phyloP scores from a whole-genome alignment of 2,329 filamentous ascomycete species.

The Chaetomium globosum region DNA sequence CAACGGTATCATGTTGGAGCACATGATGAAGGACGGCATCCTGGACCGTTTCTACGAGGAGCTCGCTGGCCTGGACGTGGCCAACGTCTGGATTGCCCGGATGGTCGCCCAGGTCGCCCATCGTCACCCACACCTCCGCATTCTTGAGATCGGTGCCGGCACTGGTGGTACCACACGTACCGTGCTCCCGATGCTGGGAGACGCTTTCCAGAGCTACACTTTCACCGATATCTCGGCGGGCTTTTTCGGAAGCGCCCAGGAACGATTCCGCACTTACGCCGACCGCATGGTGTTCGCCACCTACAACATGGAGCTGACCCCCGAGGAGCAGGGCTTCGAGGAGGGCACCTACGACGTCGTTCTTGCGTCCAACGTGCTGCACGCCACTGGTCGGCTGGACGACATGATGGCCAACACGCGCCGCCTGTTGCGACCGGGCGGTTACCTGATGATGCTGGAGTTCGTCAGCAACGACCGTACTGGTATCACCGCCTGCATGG shows the following conservation, averaged over 20 bases:
- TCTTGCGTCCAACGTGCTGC: background rate
- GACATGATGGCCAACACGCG: background rate
- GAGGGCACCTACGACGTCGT: background rate
- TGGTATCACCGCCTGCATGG: background rate
- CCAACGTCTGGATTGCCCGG: background rate
- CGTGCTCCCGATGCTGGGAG: background rate
- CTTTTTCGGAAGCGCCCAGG: background rate
- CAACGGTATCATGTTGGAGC: slow-evolving; percentile 15
- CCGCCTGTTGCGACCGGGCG: background rate
- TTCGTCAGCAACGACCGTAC: background rate
- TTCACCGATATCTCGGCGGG: background rate
- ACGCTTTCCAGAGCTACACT: background rate
- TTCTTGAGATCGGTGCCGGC: slow-evolving; percentile 10
- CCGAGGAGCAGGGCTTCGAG: background rate
- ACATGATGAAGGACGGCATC: background rate
- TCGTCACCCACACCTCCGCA: background rate
- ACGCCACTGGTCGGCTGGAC: background rate
- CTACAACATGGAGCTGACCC: slow-evolving; percentile 39
- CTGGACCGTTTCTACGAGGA: background rate
- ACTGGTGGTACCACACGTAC: slow-evolving; percentile 40
- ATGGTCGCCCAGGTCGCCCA: background rate
- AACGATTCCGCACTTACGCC: slow-evolving; percentile 7
- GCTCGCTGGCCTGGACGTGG: background rate
- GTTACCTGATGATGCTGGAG: background rate
- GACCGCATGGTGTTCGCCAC: slow-evolving; percentile 38